phyloP scores from a whole-genome alignment of 352 stramenopile genomes.

The Globisporangium cylindrosporum region DNA sequence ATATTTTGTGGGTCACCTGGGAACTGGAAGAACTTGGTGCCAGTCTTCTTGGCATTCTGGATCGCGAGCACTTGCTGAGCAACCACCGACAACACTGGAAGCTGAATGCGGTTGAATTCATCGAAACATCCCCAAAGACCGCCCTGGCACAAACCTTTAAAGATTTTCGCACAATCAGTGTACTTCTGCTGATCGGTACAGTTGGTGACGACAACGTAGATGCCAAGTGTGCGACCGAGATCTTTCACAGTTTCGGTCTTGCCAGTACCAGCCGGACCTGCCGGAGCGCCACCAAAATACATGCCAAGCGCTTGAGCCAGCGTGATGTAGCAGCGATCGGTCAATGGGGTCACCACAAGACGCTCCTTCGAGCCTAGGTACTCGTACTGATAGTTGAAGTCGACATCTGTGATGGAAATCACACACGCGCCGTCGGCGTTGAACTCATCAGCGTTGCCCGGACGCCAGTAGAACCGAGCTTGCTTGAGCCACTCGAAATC shows the following conservation, averaged over 20 bases:
- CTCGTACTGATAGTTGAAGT: slow-evolving; percentile 99
- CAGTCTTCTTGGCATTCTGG: slow-evolving; percentile 97
- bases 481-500: slow-evolving; percentile 99
- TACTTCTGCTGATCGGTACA: slow-evolving; percentile 98
- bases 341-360: slow-evolving; percentile 96
- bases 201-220: slow-evolving; percentile 98
- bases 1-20: slow-evolving; percentile 97
- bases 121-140: slow-evolving; percentile 98
- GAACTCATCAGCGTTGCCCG: slow-evolving; percentile 92
- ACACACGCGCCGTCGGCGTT: slow-evolving; percentile 94
- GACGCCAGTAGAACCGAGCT: slow-evolving; percentile 97
- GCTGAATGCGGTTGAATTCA: slow-evolving; percentile 97
- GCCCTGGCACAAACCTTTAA: slow-evolving; percentile 96
- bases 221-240: slow-evolving; percentile 92
- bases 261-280: slow-evolving; percentile 93
- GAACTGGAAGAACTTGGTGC: slow-evolving; percentile 96
- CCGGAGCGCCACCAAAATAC: slow-evolving; percentile 96
- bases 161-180: slow-evolving; percentile 98
- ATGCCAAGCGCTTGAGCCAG: slow-evolving; percentile 96
- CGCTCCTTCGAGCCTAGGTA: slow-evolving; percentile 97
- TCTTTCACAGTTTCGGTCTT: slow-evolving; percentile 98
- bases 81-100: slow-evolving; percentile 96
- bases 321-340: slow-evolving; percentile 97
- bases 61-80: slow-evolving; percentile 98
- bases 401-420: slow-evolving; percentile 97